phyloP scores from a whole-genome alignment of 2,329 filamentous ascomycete species.

The Hypoxylon sp. region DNA sequence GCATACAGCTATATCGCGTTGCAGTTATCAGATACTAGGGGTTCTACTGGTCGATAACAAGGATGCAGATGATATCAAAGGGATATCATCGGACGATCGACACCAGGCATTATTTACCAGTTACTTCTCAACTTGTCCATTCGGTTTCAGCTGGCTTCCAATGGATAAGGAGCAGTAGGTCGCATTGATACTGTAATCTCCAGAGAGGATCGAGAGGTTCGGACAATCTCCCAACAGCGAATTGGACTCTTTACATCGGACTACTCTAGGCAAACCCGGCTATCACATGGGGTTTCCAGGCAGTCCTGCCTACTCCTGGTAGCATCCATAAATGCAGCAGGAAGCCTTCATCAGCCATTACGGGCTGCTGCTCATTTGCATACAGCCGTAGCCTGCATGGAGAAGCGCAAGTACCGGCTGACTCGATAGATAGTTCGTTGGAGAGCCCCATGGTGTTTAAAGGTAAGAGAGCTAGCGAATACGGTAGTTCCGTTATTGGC shows the following conservation, averaged over 20 bases:
- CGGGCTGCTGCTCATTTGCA: conserved; percentile 22
- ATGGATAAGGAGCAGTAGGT: conserved; percentile 31
- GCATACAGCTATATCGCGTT: conserved; percentile 32
- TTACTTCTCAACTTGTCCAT: conserved; percentile 35
- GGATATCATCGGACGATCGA: conserved; percentile 41
- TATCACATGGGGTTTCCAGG: conserved; percentile 31
- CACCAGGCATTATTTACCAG: conserved; percentile 33
- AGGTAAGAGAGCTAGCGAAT: conserved; percentile 7
- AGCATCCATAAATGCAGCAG: conserved; percentile 38
- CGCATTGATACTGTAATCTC: conserved; percentile 44
- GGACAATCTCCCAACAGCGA: conserved; percentile 38
- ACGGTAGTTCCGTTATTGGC: conserved; percentile 21
- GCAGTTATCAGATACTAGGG: conserved; percentile 34
- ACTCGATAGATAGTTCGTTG: conserved; percentile 12
- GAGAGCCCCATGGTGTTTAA: conserved; percentile 21
- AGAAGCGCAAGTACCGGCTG: conserved; percentile 24
- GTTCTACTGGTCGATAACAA: conserved; percentile 32
- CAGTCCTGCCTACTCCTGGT: conserved; percentile 26
- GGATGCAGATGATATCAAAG: conserved; percentile 39
- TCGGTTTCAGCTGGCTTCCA: conserved; percentile 43
- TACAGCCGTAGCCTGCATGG: conserved; percentile 32
- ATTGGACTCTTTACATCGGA: conserved; percentile 26
- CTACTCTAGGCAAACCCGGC: conserved; percentile 19
- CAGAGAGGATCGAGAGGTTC: conserved; percentile 30
- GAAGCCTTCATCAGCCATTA: conserved; percentile 25